Conservation (phyloP, 2,329 filamentous ascomycete genomes). For the Cytospora piceicola region DNA sequence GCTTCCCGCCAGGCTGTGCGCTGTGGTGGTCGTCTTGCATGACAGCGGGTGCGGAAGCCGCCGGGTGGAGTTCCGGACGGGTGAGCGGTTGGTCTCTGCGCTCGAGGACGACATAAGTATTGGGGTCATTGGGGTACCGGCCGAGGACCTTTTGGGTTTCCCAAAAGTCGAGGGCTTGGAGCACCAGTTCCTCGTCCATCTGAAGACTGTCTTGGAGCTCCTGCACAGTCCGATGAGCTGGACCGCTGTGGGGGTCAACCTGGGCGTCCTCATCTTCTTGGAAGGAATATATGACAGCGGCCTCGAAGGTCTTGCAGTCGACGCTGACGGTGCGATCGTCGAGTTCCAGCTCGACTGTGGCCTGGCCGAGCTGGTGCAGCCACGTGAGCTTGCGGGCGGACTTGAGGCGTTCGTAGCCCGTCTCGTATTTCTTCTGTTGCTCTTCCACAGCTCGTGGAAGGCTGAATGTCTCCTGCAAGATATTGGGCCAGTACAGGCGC, state of each 20-base stretch:
- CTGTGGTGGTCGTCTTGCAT: slow-evolving; percentile 31
- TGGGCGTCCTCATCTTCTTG: slow-evolving; percentile 46
- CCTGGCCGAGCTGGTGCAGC: slow-evolving; percentile 81
- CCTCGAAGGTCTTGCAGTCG: slow-evolving; percentile 82
- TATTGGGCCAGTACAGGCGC: slow-evolving; percentile 87
- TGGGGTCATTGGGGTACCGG: slow-evolving; percentile 48
- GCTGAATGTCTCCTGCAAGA: slow-evolving; percentile 70
- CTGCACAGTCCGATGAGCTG: slow-evolving; percentile 51
- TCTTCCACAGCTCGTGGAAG: slow-evolving; percentile 62
- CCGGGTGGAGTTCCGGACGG: slow-evolving; percentile 28
- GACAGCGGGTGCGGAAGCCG: slow-evolving; percentile 29
- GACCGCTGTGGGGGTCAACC: slow-evolving; percentile 34
- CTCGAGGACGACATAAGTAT: slow-evolving; percentile 71
- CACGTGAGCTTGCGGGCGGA: slow-evolving; percentile 84
- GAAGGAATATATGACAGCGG: slow-evolving; percentile 86
- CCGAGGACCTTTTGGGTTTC: slow-evolving; percentile 68
- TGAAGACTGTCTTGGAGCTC: slow-evolving; percentile 60
- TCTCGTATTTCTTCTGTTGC: slow-evolving; percentile 72
- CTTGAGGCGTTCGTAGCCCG: slow-evolving; percentile 79
- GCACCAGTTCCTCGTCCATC: slow-evolving; percentile 75
- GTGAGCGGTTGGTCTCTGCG: slow-evolving; percentile 33
- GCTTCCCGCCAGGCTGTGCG: slow-evolving; percentile 30
- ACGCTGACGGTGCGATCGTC: slow-evolving; percentile 75
- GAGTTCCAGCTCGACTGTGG: slow-evolving; percentile 79
- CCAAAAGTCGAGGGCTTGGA: slow-evolving; percentile 73